Conservation (phyloP, 352 stramenopile genomes). For the Phytophthora melonis region DNA sequence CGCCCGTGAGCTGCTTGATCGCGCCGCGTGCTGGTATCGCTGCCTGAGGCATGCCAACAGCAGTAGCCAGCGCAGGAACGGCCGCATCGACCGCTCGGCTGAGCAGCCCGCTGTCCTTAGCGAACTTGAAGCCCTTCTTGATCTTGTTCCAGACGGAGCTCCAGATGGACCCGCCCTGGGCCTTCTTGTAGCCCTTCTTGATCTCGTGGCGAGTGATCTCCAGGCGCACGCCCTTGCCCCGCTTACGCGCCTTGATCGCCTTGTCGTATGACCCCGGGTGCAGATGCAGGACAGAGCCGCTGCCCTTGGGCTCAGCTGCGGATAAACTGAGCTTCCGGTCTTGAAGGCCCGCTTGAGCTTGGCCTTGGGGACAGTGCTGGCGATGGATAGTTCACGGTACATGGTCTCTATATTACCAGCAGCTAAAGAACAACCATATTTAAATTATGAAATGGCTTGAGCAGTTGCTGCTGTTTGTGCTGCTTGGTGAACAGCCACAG, state of each 20-base stretch:
- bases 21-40: too few species aligned
- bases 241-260: background rate
- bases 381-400: background rate
- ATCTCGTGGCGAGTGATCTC: background rate
- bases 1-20: too few species aligned
- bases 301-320: background rate
- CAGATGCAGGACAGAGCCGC: background rate
- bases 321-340: background rate
- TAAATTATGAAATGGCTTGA: constrained; percentile 2
- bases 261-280: background rate
- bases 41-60: too few species aligned
- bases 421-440: constrained; percentile 4
- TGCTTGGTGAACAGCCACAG: background rate
- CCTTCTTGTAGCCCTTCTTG: background rate
- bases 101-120: constrained; percentile 16
- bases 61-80: background rate
- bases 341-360: background rate
- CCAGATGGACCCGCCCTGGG: background rate
- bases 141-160: constrained; percentile 20
- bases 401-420: background rate
- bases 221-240: background rate
- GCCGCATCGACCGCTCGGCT: background rate
- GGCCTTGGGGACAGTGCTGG: background rate
- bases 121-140: constrained; percentile 27
- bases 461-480: background rate